Conservation (phyloP, 305 asterid species). For the Caryopteris hybrid region DNA sequence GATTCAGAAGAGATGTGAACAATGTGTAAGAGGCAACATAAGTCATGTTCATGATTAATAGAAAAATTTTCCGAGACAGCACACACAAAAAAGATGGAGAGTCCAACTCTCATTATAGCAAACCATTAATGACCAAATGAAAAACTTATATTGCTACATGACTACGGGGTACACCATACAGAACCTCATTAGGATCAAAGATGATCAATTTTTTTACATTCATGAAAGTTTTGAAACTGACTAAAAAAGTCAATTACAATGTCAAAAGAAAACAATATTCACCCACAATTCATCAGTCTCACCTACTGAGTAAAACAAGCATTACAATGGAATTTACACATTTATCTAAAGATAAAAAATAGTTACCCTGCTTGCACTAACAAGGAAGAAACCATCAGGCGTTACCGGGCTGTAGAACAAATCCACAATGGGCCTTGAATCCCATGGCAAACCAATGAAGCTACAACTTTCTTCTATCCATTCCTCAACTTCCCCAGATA, state of each 20-base stretch:
- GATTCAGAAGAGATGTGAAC: no score
- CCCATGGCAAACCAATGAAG: slow-evolving; percentile 97
- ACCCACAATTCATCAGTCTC: slow-evolving; percentile 2
- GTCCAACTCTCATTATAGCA: no score
- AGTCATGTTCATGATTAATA: no score
- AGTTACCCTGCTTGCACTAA: slow-evolving; percentile 98
- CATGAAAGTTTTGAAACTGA: neutral
- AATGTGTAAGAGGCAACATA: no score
- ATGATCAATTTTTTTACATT: neutral
- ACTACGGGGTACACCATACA: neutral
- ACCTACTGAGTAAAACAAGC: neutral
- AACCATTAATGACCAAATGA: neutral
- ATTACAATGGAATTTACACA: neutral
- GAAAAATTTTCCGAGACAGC: no score
- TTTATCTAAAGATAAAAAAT: neutral
- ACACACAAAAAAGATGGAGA: no score
- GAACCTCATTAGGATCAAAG: neutral
- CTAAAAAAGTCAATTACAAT: neutral
- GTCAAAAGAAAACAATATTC: neutral
- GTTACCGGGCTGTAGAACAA: slow-evolving; percentile 91
- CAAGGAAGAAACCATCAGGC: slow-evolving; percentile 90
- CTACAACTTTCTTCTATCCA: slow-evolving; percentile 88
- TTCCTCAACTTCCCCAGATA: slow-evolving; percentile 20
- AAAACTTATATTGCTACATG: neutral
- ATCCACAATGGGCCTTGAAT: slow-evolving; percentile 97